A percentile compares a stretch with the other conserved stretches of the same genome.
These are phyloP conservation scores for Venustampulla echinocandica DNA, from an alignment of 495 filamentous ascomycete genomes.

Conservation along the genomic window DNA sequence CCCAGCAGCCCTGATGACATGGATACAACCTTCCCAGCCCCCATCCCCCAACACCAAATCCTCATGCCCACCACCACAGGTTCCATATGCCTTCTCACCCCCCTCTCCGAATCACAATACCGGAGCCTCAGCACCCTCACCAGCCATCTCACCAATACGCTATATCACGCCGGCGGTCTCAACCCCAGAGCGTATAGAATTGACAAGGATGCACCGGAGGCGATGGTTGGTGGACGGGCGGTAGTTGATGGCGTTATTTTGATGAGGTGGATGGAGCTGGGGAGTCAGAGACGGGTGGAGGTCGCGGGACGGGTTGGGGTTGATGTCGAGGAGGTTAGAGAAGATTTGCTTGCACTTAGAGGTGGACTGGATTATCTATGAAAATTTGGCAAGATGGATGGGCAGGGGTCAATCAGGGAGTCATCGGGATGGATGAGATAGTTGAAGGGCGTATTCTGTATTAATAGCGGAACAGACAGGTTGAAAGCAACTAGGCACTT, in stretches of 20 bases:
- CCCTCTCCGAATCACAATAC: slow-evolving; percentile 71
- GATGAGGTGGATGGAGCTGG: slow-evolving; percentile 61
- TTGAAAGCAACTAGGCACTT: no score
- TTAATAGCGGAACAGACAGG: no score
- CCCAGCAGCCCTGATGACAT: slow-evolving; percentile 30
- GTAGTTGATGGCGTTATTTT: slow-evolving; percentile 44
- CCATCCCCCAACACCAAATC: slow-evolving; percentile 41
- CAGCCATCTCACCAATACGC: slow-evolving; percentile 63
- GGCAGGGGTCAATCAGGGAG: no score
- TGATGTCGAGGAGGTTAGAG: slow-evolving; percentile 53
- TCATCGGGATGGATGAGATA: no score
- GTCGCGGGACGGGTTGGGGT: slow-evolving; percentile 57
- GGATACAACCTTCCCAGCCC: slow-evolving; percentile 20
- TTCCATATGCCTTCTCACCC: slow-evolving; percentile 63
- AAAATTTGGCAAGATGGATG: slow-evolving; percentile 1
- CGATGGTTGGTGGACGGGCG: slow-evolving; percentile 35
- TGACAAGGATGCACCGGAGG: slow-evolving; percentile 12
- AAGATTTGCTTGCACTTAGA: slow-evolving; percentile 41
- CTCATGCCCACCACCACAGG: slow-evolving; percentile 70
- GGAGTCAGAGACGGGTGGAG: slow-evolving; percentile 57
- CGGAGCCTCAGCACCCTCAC: slow-evolving; percentile 76
- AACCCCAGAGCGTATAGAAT: slow-evolving; percentile 73
- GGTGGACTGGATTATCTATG: slow-evolving; percentile 23
- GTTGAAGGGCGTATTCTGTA: no score
- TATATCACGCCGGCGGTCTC: slow-evolving; percentile 68